These are phyloP conservation scores for Ustilago hordei DNA, from an alignment of 1,284 basidiomycete genomes.

Conservation along the genomic window DNA sequence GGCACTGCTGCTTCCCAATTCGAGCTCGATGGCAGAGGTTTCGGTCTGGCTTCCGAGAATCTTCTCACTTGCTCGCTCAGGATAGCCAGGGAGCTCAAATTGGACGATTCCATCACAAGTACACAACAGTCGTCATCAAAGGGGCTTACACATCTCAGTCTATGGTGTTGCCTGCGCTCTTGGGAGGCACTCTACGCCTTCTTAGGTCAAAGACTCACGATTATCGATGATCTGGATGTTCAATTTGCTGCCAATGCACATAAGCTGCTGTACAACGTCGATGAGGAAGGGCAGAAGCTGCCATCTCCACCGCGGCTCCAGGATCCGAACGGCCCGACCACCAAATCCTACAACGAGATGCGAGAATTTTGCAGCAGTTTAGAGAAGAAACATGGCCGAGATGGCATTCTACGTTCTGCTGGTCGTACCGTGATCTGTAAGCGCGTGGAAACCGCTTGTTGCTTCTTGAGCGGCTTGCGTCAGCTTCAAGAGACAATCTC, in stretches of 20 bases:
- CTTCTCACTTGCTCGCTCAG: slow-evolving; percentile 32
- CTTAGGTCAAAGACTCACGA: slow-evolving; percentile 7
- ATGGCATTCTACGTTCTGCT: slow-evolving; percentile 28
- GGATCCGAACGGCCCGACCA: slow-evolving; percentile 12
- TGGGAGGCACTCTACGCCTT: slow-evolving; percentile 25
- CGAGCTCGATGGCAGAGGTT: slow-evolving; percentile 20
- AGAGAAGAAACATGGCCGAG: slow-evolving; percentile 15
- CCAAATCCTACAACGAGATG: slow-evolving; percentile 9
- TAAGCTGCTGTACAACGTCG: slow-evolving; percentile 8
- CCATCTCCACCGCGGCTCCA: slow-evolving; percentile 12
- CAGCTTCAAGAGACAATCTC: slow-evolving; percentile 5
- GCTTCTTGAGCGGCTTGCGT: slow-evolving; percentile 10
- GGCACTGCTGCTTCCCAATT: slow-evolving; percentile 27
- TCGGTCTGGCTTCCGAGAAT: slow-evolving; percentile 36
- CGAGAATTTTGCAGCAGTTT: slow-evolving; percentile 14
- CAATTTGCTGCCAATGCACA: not conserved
- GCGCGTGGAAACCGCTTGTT: slow-evolving; percentile 13
- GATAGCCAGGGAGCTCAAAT: slow-evolving; percentile 22
- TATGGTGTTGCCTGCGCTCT: slow-evolving; percentile 26
- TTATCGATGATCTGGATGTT: slow-evolving; percentile 7
- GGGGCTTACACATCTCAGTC: slow-evolving; percentile 12
- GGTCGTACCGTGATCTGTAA: slow-evolving; percentile 18
- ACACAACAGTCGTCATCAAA: not conserved
- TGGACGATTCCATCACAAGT: slow-evolving; percentile 3
- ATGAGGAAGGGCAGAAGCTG: slow-evolving; percentile 13